Percentiles rank a stretch among this genome's conserved stretches.
phyloP scores from a whole-genome alignment of 2,329 filamentous ascomycete species.

The Colletotrichum chrysophilum region DNA sequence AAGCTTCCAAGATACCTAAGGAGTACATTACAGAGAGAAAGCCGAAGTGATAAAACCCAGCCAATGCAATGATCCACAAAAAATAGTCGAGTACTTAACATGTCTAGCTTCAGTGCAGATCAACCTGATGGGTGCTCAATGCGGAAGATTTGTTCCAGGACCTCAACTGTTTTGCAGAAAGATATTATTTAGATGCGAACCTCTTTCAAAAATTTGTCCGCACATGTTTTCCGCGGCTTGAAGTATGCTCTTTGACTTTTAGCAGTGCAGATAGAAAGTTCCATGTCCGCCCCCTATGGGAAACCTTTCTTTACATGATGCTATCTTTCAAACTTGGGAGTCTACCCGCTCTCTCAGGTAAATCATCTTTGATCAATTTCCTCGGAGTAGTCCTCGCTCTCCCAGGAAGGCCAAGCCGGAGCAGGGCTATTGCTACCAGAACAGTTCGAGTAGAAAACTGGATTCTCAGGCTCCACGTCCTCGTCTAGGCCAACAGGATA shows the following conservation, averaged over 20 bases:
- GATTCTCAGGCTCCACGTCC: not conserved
- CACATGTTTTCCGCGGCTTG: not conserved
- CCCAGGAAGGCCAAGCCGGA: not conserved
- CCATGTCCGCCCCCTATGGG: not conserved
- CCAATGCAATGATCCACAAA: not conserved
- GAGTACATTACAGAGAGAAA: not conserved
- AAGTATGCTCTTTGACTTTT: not conserved
- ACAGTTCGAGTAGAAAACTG: not conserved
- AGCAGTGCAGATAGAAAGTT: not conserved
- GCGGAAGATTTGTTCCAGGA: not conserved
- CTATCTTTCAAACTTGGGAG: not conserved
- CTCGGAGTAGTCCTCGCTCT: not conserved
- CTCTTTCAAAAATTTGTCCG: not conserved
- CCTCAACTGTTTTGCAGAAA: not conserved
- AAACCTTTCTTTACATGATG: not conserved
- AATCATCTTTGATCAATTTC: not conserved
- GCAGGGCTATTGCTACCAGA: not conserved
- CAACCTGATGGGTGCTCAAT: not conserved
- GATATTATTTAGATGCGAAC: not conserved
- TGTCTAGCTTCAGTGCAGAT: not conserved
- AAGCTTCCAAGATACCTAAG: not conserved
- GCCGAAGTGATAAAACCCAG: not conserved
- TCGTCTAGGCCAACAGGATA: not conserved
- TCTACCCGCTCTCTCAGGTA: not conserved
- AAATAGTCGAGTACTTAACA: not conserved